Evolutionary conservation across 345 rosid genomes (phyloP).

Genomic region (Capsella bursapastoris): DNA sequence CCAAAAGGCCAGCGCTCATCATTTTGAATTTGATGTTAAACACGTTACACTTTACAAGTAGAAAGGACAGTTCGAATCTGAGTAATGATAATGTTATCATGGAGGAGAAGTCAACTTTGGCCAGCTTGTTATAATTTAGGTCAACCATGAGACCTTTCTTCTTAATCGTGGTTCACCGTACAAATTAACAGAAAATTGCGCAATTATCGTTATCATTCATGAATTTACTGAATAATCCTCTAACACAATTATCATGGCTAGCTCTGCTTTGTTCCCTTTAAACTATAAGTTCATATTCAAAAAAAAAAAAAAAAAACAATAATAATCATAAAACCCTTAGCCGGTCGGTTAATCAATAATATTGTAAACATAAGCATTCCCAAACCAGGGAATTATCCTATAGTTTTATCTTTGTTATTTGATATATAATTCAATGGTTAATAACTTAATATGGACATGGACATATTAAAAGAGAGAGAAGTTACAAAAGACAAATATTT

Average conservation of each 20-base stretch:
- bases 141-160: neutral
- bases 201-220: neutral
- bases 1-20: neutral
- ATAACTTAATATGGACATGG: neutral
- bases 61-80: slow-evolving; percentile 4
- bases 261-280: neutral
- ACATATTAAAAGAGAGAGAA: neutral
- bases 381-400: neutral
- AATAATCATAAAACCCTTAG: neutral
- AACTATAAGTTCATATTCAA: neutral
- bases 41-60: neutral
- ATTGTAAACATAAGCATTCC: neutral
- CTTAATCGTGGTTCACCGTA: neutral
- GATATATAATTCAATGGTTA: too few relatives aligned
- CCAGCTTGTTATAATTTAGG: neutral
- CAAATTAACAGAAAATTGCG: too few relatives aligned
- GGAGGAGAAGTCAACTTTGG: slow-evolving; percentile 4
- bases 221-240: too few relatives aligned
- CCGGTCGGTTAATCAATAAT: neutral
- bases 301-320: too few relatives aligned
- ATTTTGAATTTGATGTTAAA: neutral
- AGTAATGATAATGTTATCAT: neutral
- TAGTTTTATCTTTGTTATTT: neutral
- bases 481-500: neutral
- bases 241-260: neutral